phyloP scores from a whole-genome alignment of 169 alveolate genomes.

The Toxoplasma gondii region DNA sequence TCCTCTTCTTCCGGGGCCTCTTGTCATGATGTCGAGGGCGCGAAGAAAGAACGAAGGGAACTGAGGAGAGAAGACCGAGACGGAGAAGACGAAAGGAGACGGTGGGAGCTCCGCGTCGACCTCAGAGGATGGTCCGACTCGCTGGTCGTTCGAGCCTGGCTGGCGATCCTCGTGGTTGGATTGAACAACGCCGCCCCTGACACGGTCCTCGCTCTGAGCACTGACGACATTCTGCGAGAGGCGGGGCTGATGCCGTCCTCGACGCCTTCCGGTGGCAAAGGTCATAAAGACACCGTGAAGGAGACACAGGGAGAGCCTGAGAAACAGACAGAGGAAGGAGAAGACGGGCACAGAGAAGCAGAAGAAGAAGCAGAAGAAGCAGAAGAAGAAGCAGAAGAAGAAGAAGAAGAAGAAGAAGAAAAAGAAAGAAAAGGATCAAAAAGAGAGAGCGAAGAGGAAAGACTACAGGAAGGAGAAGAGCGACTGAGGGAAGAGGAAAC shows the following conservation, averaged over 20 bases:
- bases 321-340: background rate
- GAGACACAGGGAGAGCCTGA: background rate
- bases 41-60: background rate
- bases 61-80: background rate
- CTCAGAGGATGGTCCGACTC: conserved; percentile 22
- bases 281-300: background rate
- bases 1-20: background rate
- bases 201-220: background rate
- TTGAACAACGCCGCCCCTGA: background rate
- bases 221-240: background rate
- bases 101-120: background rate
- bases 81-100: background rate
- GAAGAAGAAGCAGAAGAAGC: background rate
- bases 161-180: background rate
- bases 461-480: background rate
- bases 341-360: background rate
- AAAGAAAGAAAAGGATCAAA: background rate
- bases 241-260: background rate
- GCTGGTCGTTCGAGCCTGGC: background rate
- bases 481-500: background rate
- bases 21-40: background rate
- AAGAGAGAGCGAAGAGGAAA: background rate
- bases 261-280: no score
- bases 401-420: background rate
- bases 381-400: background rate